Percentiles rank a stretch among this genome's conserved stretches.
phyloP scores from a whole-genome alignment of 164 flowering plant species.

The Vitis amurensis region DNA sequence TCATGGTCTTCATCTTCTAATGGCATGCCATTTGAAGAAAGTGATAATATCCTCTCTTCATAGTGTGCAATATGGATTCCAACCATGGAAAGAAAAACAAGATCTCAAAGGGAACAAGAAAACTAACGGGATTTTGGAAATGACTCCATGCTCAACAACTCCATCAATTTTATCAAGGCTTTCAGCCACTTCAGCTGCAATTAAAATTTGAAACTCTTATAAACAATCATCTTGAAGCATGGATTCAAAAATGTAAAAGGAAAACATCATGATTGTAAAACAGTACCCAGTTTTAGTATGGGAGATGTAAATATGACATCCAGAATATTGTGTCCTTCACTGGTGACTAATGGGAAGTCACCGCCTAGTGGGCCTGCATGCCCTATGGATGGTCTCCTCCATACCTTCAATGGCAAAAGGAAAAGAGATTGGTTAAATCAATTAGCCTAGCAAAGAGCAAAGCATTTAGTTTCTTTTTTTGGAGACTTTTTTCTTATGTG shows the following conservation, averaged over 20 bases:
- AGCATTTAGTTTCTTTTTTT: no score
- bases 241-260: background rate
- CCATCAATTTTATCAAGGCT: slow-evolving; percentile 58
- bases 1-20: no score
- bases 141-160: slow-evolving; percentile 66
- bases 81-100: background rate
- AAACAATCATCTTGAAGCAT: background rate
- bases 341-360: slow-evolving; percentile 65
- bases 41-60: background rate
- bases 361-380: slow-evolving; percentile 64
- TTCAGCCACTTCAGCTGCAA: slow-evolving; percentile 60
- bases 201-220: background rate
- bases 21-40: no score
- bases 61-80: background rate
- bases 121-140: slow-evolving; percentile 47
- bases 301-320: slow-evolving; percentile 77
- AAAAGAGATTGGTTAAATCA: background rate
- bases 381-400: slow-evolving; percentile 66
- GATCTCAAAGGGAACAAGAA: background rate
- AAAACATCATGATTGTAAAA: background rate
- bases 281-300: slow-evolving; percentile 51
- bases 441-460: background rate
- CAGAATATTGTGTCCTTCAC: slow-evolving; percentile 67
- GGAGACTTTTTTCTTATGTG: no score
- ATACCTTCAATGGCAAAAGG: slow-evolving; percentile 42